phyloP scores from a whole-genome alignment of 768 basidiomycete species.

The Pisolithus albus region DNA sequence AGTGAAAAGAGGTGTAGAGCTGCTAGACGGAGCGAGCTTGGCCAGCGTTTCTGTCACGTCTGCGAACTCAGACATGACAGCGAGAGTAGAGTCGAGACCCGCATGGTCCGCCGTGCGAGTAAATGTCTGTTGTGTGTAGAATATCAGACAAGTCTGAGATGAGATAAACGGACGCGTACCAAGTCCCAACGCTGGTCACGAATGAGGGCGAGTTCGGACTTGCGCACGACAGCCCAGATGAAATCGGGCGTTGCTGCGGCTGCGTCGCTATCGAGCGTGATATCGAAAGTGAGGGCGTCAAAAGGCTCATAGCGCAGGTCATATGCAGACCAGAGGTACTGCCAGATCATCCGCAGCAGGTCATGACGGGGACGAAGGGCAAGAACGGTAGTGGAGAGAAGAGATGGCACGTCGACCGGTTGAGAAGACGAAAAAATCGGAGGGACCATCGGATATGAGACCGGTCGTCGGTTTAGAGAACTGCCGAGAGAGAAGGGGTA shows the following conservation, averaged over 20 bases:
- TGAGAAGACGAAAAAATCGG: slow-evolving; percentile 80
- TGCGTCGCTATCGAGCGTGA: slow-evolving; percentile 49
- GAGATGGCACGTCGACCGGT: slow-evolving; percentile 75
- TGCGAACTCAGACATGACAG: slow-evolving; percentile 84
- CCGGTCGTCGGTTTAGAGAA: slow-evolving; percentile 64
- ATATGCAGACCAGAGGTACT: slow-evolving; percentile 54
- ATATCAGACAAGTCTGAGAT: slow-evolving; percentile 1
- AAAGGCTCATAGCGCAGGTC: slow-evolving; percentile 67
- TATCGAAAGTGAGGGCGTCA: slow-evolving; percentile 74
- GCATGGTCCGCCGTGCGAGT: slow-evolving; percentile 68
- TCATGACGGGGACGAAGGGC: slow-evolving; percentile 81
- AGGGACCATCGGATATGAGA: slow-evolving; percentile 59
- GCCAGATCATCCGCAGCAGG: slow-evolving; percentile 56
- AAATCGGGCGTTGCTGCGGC: slow-evolving; percentile 48
- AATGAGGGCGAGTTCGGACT: slow-evolving; percentile 66
- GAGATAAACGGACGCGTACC: slow-evolving; percentile 40
- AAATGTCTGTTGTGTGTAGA: slow-evolving; percentile 54
- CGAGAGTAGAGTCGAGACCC: slow-evolving; percentile 51
- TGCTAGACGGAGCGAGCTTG: slow-evolving; percentile 36
- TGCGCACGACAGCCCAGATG: slow-evolving; percentile 80
- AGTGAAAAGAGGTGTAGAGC: slow-evolving; percentile 44
- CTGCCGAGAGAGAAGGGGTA: slow-evolving; percentile 54
- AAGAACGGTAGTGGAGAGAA: slow-evolving; percentile 75
- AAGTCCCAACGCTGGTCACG: slow-evolving; percentile 79
- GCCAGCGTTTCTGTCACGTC: slow-evolving; percentile 77